These are phyloP conservation scores for Leccinum discolor DNA, from an alignment of 1,284 basidiomycete genomes.

Conservation along the genomic window DNA sequence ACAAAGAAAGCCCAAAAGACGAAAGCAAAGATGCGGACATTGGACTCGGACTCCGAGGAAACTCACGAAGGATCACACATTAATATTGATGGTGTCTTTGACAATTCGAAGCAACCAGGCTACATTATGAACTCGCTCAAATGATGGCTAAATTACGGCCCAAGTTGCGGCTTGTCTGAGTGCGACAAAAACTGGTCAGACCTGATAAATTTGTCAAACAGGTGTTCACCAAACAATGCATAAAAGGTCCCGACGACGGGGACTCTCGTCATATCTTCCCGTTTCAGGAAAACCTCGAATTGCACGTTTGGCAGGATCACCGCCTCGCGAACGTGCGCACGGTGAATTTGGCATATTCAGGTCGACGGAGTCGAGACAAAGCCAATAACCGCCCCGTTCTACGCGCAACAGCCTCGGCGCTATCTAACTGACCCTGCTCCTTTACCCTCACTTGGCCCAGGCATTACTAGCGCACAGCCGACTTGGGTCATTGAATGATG, in stretches of 20 bases:
- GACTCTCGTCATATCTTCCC: not conserved
- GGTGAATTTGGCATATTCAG: not conserved
- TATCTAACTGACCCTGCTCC: not conserved
- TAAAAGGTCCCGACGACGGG: not conserved
- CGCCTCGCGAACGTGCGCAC: slow-evolving; percentile 17
- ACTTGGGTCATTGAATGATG: not conserved
- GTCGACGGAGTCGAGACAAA: not conserved
- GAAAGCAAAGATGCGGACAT: too few relatives aligned
- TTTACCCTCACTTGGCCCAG: not conserved
- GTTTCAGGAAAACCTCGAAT: slow-evolving; percentile 2
- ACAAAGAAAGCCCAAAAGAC: too few relatives aligned
- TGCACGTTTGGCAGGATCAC: slow-evolving; percentile 10
- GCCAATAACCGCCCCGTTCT: not conserved
- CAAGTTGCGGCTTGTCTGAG: not conserved
- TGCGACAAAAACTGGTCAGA: slow-evolving; percentile 14
- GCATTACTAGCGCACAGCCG: not conserved
- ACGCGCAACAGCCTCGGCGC: not conserved
- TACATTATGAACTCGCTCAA: too few relatives aligned
- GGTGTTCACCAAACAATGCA: not conserved
- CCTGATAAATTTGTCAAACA: slow-evolving; percentile 11
- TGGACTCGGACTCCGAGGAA: too few relatives aligned
- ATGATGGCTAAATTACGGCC: too few relatives aligned
- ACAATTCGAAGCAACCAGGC: too few relatives aligned
- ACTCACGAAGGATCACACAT: too few relatives aligned
- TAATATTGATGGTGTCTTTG: too few relatives aligned